Conservation (phyloP, 2,329 filamentous ascomycete genomes). For the Teratosphaeria zuluensis region DNA sequence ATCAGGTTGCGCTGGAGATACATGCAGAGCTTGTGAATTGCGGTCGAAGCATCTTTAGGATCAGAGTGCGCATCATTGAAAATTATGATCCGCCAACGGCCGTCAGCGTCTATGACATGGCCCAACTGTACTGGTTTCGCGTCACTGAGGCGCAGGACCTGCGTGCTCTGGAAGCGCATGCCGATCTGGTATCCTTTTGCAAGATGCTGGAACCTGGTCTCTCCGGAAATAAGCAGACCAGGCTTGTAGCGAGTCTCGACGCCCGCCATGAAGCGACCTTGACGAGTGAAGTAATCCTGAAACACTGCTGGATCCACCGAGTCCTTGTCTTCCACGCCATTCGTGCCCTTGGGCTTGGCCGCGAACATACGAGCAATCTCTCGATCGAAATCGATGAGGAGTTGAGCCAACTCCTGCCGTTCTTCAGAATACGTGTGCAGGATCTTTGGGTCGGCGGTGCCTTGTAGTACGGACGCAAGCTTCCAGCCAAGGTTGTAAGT, state of each 20-base stretch:
- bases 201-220: conserved; percentile 19
- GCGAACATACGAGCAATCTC: conserved; percentile 40
- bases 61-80: conserved; percentile 16
- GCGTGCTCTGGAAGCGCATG: conserved; percentile 23
- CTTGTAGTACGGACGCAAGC: conserved; percentile 38
- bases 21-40: conserved; percentile 14
- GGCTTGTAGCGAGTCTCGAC: conserved; percentile 21
- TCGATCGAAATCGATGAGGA: conserved; percentile 51
- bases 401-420: conserved; percentile 51
- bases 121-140: conserved; percentile 27
- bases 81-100: conserved; percentile 24
- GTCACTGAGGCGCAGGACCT: conserved; percentile 24
- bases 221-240: conserved; percentile 14
- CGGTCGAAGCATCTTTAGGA: conserved; percentile 11
- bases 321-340: conserved; percentile 14
- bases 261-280: conserved; percentile 26
- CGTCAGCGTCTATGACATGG: conserved; percentile 26
- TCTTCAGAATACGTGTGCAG: conserved; percentile 45
- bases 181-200: conserved; percentile 23
- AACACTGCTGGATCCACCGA: conserved; percentile 25
- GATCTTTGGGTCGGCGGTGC: conserved; percentile 22
- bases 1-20: conserved; percentile 14
- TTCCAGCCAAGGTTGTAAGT: conserved; percentile 52
- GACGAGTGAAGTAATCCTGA: conserved; percentile 21
- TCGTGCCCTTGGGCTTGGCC: conserved; percentile 24